These are phyloP conservation scores for Phaseolus coccineus DNA, from an alignment of 331 rosid species.

Conservation along the genomic window DNA sequence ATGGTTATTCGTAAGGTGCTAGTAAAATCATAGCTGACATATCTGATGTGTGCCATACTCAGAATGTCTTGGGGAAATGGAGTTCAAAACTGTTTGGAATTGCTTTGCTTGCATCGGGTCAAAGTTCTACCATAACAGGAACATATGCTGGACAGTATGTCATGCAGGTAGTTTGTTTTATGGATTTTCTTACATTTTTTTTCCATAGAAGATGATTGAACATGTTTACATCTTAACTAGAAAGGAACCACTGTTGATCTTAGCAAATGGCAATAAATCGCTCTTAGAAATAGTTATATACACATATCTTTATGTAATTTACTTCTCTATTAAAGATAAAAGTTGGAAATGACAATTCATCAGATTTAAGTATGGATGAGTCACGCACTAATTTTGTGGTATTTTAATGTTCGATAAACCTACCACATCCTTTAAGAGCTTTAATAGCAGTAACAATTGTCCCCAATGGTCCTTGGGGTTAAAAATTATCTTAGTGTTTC, in stretches of 20 bases:
- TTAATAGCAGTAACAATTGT: background rate
- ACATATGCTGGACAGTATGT: conserved; percentile 96
- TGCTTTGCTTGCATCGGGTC: conserved; percentile 95
- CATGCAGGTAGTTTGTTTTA: conserved; percentile 74
- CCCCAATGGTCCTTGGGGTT: conserved; percentile 22
- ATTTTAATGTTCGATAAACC: conserved; percentile 23
- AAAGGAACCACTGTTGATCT: background rate
- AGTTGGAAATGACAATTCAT: conserved; percentile 5
- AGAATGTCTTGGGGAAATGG: conserved; percentile 98
- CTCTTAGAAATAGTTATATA: conserved; percentile 14
- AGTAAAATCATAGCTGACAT: conserved; percentile 18
- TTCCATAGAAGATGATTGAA: background rate
- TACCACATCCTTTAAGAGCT: conserved; percentile 15
- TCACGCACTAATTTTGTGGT: background rate
- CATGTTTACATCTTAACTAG: background rate
- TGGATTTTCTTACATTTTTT: conserved; percentile 11
- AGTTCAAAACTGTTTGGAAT: conserved; percentile 88
- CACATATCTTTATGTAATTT: conserved; percentile 5
- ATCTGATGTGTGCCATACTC: conserved; percentile 32
- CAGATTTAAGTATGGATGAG: conserved; percentile 20
- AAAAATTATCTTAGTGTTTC: conserved; percentile 8
- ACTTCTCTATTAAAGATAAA: conserved; percentile 10
- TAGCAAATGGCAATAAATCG: background rate
- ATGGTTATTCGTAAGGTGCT: conserved; percentile 6
- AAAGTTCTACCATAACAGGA: conserved; percentile 96